phyloP scores from a whole-genome alignment of 495 filamentous ascomycete genomes.

The Aspergillus asperescens region DNA sequence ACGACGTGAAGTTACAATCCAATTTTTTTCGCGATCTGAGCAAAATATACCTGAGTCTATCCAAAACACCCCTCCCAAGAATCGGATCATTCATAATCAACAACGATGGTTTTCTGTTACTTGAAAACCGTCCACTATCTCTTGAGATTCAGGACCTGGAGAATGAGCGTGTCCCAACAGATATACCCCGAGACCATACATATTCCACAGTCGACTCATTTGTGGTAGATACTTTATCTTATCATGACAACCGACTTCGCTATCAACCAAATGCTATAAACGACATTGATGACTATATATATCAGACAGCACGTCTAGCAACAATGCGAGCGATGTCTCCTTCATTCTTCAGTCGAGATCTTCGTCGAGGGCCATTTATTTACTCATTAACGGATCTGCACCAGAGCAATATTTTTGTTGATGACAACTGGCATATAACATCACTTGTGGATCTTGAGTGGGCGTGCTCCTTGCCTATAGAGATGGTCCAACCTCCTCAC shows the following conservation, averaged over 20 bases:
- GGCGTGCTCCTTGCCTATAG: slow-evolving; percentile 29
- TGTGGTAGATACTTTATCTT: slow-evolving; percentile 22
- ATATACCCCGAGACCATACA: slow-evolving; percentile 21
- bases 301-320: slow-evolving; percentile 20
- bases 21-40: slow-evolving; percentile 28
- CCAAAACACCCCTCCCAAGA: slow-evolving; percentile 15
- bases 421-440: slow-evolving; percentile 30
- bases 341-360: slow-evolving; percentile 20
- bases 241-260: slow-evolving; percentile 26
- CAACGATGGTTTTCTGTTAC: slow-evolving; percentile 16
- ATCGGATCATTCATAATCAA: slow-evolving; percentile 23
- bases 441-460: slow-evolving; percentile 30
- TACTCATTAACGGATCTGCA: slow-evolving; percentile 28
- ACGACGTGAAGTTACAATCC: slow-evolving; percentile 6
- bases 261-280: slow-evolving; percentile 27
- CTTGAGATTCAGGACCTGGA: slow-evolving; percentile 24
- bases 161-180: slow-evolving; percentile 24
- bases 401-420: slow-evolving; percentile 35
- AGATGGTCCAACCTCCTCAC: slow-evolving; percentile 23
- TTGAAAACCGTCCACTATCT: slow-evolving; percentile 27
- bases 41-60: slow-evolving; percentile 23
- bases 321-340: slow-evolving; percentile 24
- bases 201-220: slow-evolving; percentile 28
- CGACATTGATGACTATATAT: slow-evolving; percentile 17
- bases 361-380: slow-evolving; percentile 25